These are phyloP conservation scores for Talaromyces ruber DNA, from an alignment of 495 filamentous ascomycete species.

Conservation along the genomic window DNA sequence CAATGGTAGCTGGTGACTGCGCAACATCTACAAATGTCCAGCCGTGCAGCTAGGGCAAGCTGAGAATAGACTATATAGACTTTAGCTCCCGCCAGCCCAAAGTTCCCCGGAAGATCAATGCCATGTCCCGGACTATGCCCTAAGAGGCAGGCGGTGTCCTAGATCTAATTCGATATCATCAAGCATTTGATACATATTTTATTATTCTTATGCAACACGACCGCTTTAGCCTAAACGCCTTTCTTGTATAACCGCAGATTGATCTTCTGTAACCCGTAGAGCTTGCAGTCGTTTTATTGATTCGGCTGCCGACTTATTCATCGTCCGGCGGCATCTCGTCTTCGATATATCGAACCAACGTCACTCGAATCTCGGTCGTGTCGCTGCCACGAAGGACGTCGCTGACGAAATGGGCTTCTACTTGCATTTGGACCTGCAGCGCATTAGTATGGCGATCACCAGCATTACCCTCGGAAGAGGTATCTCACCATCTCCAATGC, in stretches of 20 bases:
- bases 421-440: conserved; percentile 88
- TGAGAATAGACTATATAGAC: background rate
- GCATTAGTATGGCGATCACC: conserved; percentile 1
- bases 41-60: background rate
- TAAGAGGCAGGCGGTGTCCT: background rate
- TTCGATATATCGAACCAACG: conserved; percentile 88
- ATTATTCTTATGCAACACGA: background rate
- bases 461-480: background rate
- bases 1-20: background rate
- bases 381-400: conserved; percentile 91
- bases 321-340: conserved; percentile 97
- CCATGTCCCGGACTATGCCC: background rate
- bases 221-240: background rate
- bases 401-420: conserved; percentile 94
- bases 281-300: background rate
- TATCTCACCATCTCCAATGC: conserved; percentile 85
- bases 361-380: conserved; percentile 93
- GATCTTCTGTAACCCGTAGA: background rate
- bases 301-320: conserved; percentile 47
- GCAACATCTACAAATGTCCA: background rate
- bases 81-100: conserved; percentile 1
- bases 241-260: background rate
- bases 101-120: conserved; percentile 1
- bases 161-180: background rate
- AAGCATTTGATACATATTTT: background rate